Evolutionary conservation across 352 stramenopile genomes (phyloP), one percentile per base, ranked within the genome.

Genomic region (Nothophytophthora sp.): DNA sequence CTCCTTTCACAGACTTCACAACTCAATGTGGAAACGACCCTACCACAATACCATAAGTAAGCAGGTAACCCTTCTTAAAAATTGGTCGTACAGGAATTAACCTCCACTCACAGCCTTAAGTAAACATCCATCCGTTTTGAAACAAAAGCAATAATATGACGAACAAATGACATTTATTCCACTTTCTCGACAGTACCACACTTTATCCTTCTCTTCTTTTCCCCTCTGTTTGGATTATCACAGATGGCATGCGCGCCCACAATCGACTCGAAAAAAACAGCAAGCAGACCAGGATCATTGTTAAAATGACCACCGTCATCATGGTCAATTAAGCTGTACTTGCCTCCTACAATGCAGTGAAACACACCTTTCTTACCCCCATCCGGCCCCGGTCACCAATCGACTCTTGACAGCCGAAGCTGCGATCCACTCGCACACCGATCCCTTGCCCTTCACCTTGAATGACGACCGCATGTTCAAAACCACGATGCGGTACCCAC

Each of bases 251-350:
- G 28, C 16, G 28, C 36, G 20, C 20, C 16, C 3, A 29, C 36
- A 19, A 43, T 11, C 3, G 12, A 9, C 36, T 43, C 36, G 13
- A 43, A 43, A 9, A 18, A 43, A 11, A 1, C 9, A 43, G 36
- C 20, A 11, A 43, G 20, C 20, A 18, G 13, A 22, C 43, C 49
- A 23, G 41, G 23, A 33, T 32, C 18, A 30, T 57, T 50, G 6
- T 38, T 38, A 33, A 50, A 50, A 13, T 39, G 50, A 5, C 38
- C n/a, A 22, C 50, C 42, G n/a, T n/a, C 16, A 16, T 57, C 38
- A 16, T 38, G 50, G 16, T 57, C 49, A 25, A 50, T 57, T 23
- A 57, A 50, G 7, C 37, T 23, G 27, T 46, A 50, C 27, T 50
- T 58, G 7, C 38, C 38, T 1, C 33, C 50, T 4, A 46, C 32